phyloP scores from a whole-genome alignment of 257 asterid species.

The Nyctanthes arbortristis region DNA sequence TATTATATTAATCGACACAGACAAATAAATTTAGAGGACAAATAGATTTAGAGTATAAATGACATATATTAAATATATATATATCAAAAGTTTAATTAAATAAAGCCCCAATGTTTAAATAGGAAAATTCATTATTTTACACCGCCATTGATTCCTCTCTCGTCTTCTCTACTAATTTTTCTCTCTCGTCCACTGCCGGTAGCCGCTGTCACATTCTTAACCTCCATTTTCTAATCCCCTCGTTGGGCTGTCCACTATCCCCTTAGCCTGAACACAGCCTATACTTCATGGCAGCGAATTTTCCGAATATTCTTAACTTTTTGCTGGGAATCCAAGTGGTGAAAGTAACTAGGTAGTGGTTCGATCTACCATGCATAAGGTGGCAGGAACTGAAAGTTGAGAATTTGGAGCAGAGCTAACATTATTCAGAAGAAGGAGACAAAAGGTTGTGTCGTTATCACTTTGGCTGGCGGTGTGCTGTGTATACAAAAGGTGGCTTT shows the following conservation, averaged over 20 bases:
- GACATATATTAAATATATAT: too few relatives aligned
- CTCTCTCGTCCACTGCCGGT: constrained; percentile 18
- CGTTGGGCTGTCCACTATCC: constrained; percentile 6
- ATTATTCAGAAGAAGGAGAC: constrained; percentile 15
- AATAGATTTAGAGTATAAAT: too few relatives aligned
- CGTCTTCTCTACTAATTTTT: constrained; percentile 29
- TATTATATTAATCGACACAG: too few relatives aligned
- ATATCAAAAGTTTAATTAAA: too few relatives aligned
- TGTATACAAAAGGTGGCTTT: constrained; percentile 1
- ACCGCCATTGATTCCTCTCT: constrained; percentile 25
- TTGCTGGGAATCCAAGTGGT: constrained; percentile 16
- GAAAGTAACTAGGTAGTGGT: constrained; percentile 14
- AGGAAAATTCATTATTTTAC: too few relatives aligned
- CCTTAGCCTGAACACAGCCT: constrained; percentile 63
- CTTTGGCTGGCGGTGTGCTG: constrained; percentile 23
- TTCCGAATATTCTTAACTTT: constrained; percentile 22
- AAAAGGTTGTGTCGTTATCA: constrained; percentile 19
- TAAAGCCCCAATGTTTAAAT: too few relatives aligned
- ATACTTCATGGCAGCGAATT: constrained; percentile 38
- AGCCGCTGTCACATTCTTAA: not conserved
- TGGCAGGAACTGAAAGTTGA: not conserved
- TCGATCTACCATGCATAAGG: not conserved
- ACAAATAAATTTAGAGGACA: too few relatives aligned
- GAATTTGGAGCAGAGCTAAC: not conserved
- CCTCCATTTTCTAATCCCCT: constrained; percentile 25